Evolutionary conservation across 2,329 filamentous ascomycete species (phyloP).

Genomic region (Stromatinia cepivora): DNA sequence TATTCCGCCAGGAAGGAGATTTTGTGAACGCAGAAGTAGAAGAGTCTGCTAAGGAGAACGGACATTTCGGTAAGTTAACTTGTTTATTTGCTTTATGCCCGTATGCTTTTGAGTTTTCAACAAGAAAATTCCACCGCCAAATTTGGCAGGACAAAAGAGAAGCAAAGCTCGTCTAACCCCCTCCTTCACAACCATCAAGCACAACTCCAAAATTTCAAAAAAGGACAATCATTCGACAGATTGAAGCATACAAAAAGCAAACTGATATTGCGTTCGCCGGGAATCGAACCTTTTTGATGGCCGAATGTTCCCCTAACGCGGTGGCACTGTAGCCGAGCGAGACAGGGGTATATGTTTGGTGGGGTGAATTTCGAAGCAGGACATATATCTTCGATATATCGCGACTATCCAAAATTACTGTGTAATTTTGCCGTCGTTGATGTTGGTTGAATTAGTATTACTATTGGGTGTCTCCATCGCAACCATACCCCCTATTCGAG

Average conservation of each 20-base stretch:
- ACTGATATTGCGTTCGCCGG: conserved; percentile 34
- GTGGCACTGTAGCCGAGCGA: neutral
- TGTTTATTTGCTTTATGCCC: neutral
- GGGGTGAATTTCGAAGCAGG: neutral
- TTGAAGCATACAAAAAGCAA: conserved; percentile 9
- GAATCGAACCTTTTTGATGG: conserved; percentile 35
- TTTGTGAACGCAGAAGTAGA: conserved; percentile 70
- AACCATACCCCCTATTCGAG: too few species aligned
- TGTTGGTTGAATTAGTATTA: neutral
- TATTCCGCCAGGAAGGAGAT: conserved; percentile 81
- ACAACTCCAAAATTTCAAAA: neutral
- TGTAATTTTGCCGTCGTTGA: neutral
- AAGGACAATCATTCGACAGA: too few species aligned
- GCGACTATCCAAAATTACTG: neutral
- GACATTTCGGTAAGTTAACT: conserved; percentile 44
- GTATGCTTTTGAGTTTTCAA: neutral
- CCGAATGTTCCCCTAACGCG: neutral
- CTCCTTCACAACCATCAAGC: neutral
- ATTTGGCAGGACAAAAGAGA: neutral
- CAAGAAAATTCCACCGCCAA: neutral
- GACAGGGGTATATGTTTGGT: conserved; percentile 7
- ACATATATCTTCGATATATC: neutral
- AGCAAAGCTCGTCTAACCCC: neutral
- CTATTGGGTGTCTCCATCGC: too few species aligned
- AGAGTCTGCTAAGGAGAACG: conserved; percentile 57